These are phyloP conservation scores for Torulaspora quercuum DNA, from an alignment of 805 yeast species.

Conservation along the genomic window DNA sequence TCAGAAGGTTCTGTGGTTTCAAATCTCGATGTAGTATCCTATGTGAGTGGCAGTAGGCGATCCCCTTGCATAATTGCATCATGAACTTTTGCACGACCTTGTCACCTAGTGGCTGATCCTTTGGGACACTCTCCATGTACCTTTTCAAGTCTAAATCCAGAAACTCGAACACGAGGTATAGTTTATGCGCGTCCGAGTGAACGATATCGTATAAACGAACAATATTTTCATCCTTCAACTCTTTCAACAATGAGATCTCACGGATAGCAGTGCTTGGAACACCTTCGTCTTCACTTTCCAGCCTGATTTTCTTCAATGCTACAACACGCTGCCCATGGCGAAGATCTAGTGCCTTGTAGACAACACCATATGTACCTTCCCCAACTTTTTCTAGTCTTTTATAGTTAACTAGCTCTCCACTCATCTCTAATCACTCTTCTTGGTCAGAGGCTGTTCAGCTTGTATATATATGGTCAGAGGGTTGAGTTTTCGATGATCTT, in stretches of 20 bases:
- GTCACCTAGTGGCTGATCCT: constrained; percentile 83
- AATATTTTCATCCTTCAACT: constrained; percentile 86
- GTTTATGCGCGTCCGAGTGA: constrained; percentile 86
- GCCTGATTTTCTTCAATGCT: constrained; percentile 89
- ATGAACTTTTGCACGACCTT: constrained; percentile 84
- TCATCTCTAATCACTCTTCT: constrained; percentile 31
- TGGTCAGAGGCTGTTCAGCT: too few relatives aligned
- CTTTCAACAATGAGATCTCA: constrained; percentile 93
- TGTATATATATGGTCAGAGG: too few relatives aligned
- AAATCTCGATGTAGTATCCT: constrained; percentile 70
- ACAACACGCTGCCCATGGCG: constrained; percentile 79
- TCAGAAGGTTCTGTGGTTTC: constrained; percentile 92
- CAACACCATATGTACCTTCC: constrained; percentile 98
- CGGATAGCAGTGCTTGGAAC: constrained; percentile 98
- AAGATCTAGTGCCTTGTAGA: constrained; percentile 87
- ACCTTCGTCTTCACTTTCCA: constrained; percentile 92
- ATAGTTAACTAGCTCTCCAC: constrained; percentile 88
- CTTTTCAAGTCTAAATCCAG: constrained; percentile 91
- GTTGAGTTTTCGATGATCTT: too few relatives aligned
- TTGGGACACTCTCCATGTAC: constrained; percentile 87
- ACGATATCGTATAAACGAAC: constrained; percentile 92
- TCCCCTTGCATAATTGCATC: constrained; percentile 90
- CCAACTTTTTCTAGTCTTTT: constrained; percentile 95
- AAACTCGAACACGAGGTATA: constrained; percentile 88
- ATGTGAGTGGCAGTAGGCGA: constrained; percentile 62